phyloP scores from a whole-genome alignment of 768 basidiomycete genomes.

The Daedaleopsis sinensis region DNA sequence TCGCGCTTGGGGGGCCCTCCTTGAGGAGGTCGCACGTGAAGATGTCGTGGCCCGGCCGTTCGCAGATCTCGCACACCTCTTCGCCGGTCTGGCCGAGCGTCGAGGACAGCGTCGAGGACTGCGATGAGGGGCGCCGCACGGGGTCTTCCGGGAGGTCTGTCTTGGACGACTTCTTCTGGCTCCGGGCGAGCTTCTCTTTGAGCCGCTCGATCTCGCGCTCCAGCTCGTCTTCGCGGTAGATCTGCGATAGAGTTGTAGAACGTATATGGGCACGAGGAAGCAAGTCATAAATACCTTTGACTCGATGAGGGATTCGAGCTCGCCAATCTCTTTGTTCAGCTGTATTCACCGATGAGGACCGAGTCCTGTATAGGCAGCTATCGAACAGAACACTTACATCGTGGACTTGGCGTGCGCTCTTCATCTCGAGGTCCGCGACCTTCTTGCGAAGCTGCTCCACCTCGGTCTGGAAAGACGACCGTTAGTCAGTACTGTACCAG shows the following conservation, averaged over 20 bases:
- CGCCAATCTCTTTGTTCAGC: conserved; percentile 91
- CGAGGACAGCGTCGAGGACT: conserved; percentile 24
- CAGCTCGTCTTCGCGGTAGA: conserved; percentile 90
- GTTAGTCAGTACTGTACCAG: neutral
- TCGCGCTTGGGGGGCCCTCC: conserved; percentile 43
- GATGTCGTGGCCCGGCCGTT: conserved; percentile 82
- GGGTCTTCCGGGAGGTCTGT: conserved; percentile 41
- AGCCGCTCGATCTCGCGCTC: conserved; percentile 81
- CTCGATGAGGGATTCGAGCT: conserved; percentile 92
- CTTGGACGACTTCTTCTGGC: conserved; percentile 60
- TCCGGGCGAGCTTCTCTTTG: conserved; percentile 67
- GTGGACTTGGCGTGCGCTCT: conserved; percentile 67
- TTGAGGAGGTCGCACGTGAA: conserved; percentile 80
- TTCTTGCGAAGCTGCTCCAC: conserved; percentile 72
- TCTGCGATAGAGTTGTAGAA: conserved; percentile 43
- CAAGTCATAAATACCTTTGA: conserved; percentile 63
- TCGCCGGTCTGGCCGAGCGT: conserved; percentile 26
- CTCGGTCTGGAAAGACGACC: conserved; percentile 48
- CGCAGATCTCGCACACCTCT: conserved; percentile 83
- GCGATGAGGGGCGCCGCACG: conserved; percentile 7
- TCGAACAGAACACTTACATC: conserved; percentile 53
- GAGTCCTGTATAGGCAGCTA: neutral
- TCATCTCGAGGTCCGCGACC: conserved; percentile 71
- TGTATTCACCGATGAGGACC: conserved; percentile 33
- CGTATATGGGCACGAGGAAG: neutral